Base-by-base conservation (phyloP, 2,329 filamentous ascomycete genomes). In the Thelonectria discophora region DNA sequence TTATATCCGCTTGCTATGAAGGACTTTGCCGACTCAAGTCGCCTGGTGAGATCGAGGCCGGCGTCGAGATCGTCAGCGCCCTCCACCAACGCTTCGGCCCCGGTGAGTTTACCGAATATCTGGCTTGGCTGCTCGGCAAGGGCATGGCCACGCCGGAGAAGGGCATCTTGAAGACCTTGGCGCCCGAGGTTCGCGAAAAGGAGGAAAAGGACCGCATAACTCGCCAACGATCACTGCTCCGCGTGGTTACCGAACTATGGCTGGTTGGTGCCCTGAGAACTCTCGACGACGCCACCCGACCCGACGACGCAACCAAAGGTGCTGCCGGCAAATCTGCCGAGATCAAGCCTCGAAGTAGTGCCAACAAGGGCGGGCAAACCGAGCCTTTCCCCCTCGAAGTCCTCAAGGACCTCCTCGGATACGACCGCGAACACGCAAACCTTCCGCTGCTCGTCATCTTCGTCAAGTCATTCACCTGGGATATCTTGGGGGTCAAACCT, bases 351-450 rank as follows among this genome's bases (percentile, higher is more conserved):
- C 86, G 86, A 62, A 73, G 82, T 10, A 75, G 78, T 40, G 82
- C 83, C 21, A 78, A 80, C 54, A 86, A 88, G 61, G 87, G 88
- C 66, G 84, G 85, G 27, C 87, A 85, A 42, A 86, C 92, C 2
- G 95, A 99, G 66, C 95, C 95, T 0, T 98, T 99, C 69, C 96
- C 96, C 3, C 82, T 99, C 18, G 95, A 99, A 76, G 94, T 98
- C n/a, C 81, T 99, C 42, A 99, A 99, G 79, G 96, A 99, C 74
- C 86, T 99, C 66, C 85, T 99, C 15, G 93, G 94, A 8, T 90
- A 98, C 74, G 95, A 99, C 75, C 88, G 93, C 57, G 94, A 99
- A 69, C 95, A 98, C 73, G 82, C 88, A 57, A 99, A 98, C 73
- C 80, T 99, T 45, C 93, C 95, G 1, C 81, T 99, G 47, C 90